Evolutionary conservation across 345 rosid species (phyloP).

Genomic region (Eucalyptus polybractea): DNA sequence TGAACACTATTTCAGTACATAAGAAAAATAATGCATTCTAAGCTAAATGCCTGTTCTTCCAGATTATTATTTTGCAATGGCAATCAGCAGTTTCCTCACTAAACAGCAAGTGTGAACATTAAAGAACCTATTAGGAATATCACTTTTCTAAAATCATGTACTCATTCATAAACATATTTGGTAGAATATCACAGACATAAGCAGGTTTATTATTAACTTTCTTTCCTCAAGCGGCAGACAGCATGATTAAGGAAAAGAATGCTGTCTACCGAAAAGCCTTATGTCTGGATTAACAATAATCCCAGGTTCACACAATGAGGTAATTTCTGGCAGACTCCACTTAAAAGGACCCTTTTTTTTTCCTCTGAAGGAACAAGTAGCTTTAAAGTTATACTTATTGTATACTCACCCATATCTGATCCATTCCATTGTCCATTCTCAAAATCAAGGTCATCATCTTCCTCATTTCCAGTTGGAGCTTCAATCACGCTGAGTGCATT

Average conservation of each 20-base stretch:
- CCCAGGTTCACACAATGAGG: neutral
- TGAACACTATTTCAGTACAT: neutral
- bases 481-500: conserved; percentile 97
- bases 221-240: neutral
- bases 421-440: conserved; percentile 59
- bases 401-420: conserved; percentile 61
- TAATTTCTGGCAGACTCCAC: neutral
- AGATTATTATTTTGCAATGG: neutral
- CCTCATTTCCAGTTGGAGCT: conserved; percentile 95
- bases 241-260: neutral
- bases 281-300: neutral
- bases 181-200: neutral
- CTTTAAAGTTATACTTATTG: neutral
- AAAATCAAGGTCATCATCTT: conserved; percentile 62
- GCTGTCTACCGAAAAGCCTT: neutral
- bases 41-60: neutral
- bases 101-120: neutral
- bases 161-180: neutral
- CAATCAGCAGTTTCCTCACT: neutral
- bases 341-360: neutral
- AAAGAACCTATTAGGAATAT: neutral
- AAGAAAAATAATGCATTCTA: neutral
- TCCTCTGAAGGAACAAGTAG: neutral
- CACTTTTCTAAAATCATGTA: neutral
- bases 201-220: neutral